Evolutionary conservation across 2,329 filamentous ascomycete species (phyloP).

Genomic region (Anthostomella pinea): DNA sequence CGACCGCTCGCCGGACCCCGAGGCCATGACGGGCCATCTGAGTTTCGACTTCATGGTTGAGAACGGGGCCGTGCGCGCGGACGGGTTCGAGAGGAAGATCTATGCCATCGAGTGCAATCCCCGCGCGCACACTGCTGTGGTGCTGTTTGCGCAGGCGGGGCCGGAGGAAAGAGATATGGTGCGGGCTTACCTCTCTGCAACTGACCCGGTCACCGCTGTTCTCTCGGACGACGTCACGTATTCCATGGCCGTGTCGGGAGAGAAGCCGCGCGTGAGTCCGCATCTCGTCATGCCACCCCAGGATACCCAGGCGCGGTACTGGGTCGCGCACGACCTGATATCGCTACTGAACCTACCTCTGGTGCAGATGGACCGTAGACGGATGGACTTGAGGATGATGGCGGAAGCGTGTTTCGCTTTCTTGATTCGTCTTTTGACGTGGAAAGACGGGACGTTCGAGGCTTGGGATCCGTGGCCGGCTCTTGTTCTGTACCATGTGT

Average conservation of each 20-base stretch:
- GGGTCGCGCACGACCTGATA: slow-evolving; percentile 65
- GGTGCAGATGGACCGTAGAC: slow-evolving; percentile 31
- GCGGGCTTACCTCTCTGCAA: slow-evolving; percentile 50
- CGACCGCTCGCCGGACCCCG: slow-evolving; percentile 38
- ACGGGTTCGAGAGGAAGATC: slow-evolving; percentile 38
- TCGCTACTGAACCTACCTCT: slow-evolving; percentile 46
- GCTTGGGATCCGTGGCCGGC: slow-evolving; percentile 55
- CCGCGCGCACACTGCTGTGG: slow-evolving; percentile 64
- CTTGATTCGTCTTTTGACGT: slow-evolving; percentile 40
- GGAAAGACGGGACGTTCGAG: slow-evolving; percentile 54
- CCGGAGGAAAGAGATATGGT: slow-evolving; percentile 43
- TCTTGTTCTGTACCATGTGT: slow-evolving; percentile 55
- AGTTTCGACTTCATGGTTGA: slow-evolving; percentile 69
- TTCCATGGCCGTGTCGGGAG: not conserved
- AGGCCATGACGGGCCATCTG: slow-evolving; percentile 63
- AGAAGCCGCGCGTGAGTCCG: not conserved
- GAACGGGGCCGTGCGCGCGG: slow-evolving; percentile 27
- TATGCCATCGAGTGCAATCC: slow-evolving; percentile 73
- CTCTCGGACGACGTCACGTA: not conserved
- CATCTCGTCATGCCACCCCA: slow-evolving; percentile 21
- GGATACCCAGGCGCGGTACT: slow-evolving; percentile 46
- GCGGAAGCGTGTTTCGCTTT: slow-evolving; percentile 29
- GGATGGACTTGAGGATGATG: slow-evolving; percentile 17
- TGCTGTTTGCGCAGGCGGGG: slow-evolving; percentile 50
- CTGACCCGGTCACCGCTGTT: too few species aligned